Base-by-base conservation (phyloP, 805 yeast species). In the Danielozyma ontarioensis region DNA sequence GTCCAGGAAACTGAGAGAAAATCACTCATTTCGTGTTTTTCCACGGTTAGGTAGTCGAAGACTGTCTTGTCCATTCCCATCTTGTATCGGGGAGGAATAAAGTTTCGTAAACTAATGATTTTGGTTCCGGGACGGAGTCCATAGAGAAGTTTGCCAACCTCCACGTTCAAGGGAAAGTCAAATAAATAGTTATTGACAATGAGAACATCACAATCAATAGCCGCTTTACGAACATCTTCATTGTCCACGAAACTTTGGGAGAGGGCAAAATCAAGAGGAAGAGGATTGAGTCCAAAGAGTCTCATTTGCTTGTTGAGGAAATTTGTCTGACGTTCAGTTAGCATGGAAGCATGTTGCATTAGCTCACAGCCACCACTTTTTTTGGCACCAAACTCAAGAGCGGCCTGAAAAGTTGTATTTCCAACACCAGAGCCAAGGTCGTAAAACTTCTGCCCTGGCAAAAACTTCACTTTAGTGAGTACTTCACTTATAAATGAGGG, bases 401-500 rank as follows among this genome's bases (percentile, higher is more conserved):
- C 87, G 0, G 96, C 94, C 54, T 88, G 96, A 27, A 88, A 70
- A 0, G 83, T 81, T 37, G 96, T 86, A 51, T 89, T 89, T 0
- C 96, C 97, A 12, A 89, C 96, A 12, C 97, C 97, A 0, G 95
- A 86, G 0, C 97, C 97, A 16, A 89, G 64, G 57, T 89, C 97
- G 41, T 89, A 77, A 48, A 87, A 88, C n/a, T 66, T 72, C 28
- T 75, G 72, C 1, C 56, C 58, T 1, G 75, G 66, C 24, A 62
- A 55, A 31, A 88, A 59, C 1, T 68, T 70, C 31, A 87, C 80
- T 48, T 80, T 83, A 8, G 64, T 55, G 28, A 67, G 45, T 3
- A 84, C 81, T 44, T 70, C 76, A 26, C 87, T 72, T 27, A 84
- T 65, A 45, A 89, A 85, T 4, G 69, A 63, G 1, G 97, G 97